Conservation (phyloP, 2,329 filamentous ascomycete species). For the Penicillium sp. region DNA sequence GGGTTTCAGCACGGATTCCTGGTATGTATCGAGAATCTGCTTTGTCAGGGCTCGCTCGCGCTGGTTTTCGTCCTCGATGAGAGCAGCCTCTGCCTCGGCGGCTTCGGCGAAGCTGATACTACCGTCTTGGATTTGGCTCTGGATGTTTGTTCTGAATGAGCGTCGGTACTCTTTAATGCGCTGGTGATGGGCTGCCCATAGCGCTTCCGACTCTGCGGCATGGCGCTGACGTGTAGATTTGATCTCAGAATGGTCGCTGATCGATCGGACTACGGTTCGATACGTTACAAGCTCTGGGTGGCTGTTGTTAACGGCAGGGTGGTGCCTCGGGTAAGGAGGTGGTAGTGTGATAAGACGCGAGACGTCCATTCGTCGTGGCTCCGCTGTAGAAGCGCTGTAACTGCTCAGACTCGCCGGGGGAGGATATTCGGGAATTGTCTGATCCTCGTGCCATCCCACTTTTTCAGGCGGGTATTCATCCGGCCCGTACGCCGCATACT, state of each 20-base stretch:
- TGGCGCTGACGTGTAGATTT: constrained; percentile 65
- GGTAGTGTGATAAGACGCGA: constrained; percentile 91
- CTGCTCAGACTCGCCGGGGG: constrained; percentile 22
- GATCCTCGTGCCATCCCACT: constrained; percentile 60
- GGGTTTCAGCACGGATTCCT: constrained; percentile 80
- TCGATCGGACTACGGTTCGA: constrained; percentile 71
- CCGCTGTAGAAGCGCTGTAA: constrained; percentile 28
- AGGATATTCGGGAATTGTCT: constrained; percentile 29
- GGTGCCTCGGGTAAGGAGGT: constrained; percentile 90
- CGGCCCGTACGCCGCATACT: constrained; percentile 48
- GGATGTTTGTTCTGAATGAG: constrained; percentile 74
- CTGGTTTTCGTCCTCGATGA: constrained; percentile 71
- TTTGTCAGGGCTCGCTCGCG: constrained; percentile 75
- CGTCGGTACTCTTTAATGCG: constrained; percentile 65
- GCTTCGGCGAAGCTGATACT: constrained; percentile 83
- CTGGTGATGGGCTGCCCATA: constrained; percentile 58
- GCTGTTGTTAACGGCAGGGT: constrained; percentile 94
- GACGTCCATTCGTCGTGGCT: constrained; percentile 73
- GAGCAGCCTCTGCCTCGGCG: constrained; percentile 77
- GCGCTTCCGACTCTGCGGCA: constrained; percentile 54
- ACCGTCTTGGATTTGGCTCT: constrained; percentile 76
- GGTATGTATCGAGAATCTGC: constrained; percentile 81
- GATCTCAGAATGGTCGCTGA: constrained; percentile 76
- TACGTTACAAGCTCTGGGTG: constrained; percentile 86
- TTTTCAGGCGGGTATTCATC: constrained; percentile 71